phyloP scores from a whole-genome alignment of 768 basidiomycete species.

The Lactarius evosmus region DNA sequence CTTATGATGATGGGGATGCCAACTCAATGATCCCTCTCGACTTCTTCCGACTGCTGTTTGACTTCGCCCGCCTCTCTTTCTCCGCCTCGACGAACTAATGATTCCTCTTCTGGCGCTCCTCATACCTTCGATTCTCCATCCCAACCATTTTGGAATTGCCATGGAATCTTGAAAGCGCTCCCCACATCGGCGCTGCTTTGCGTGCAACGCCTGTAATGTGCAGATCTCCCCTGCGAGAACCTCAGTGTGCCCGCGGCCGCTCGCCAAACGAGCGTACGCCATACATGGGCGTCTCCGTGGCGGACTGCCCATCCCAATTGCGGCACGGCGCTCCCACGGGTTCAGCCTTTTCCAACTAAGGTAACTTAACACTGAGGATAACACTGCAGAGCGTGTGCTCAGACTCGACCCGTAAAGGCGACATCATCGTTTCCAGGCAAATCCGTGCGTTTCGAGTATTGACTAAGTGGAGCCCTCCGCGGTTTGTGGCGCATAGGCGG shows the following conservation, averaged over 20 bases:
- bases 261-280: not conserved
- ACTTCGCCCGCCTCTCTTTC: constrained; percentile 4
- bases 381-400: not conserved
- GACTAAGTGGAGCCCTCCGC: not conserved
- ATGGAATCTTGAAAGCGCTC: not conserved
- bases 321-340: not conserved
- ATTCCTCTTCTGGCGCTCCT: not conserved
- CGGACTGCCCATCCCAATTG: not conserved
- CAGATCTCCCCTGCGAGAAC: not conserved
- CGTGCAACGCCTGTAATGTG: not conserved
- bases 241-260: not conserved
- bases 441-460: not conserved
- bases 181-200: not conserved
- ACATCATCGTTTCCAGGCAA: not conserved
- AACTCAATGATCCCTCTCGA: not conserved
- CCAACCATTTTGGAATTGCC: not conserved
- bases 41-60: not conserved
- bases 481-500: not conserved
- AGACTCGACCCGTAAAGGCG: not conserved
- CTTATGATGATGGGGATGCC: constrained; percentile 3
- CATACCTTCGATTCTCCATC: not conserved
- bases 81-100: constrained; percentile 4
- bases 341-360: no score
- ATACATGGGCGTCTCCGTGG: not conserved
- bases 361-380: no score